These are phyloP conservation scores for Mycena galericulata DNA, from an alignment of 768 basidiomycete genomes.

Conservation along the genomic window DNA sequence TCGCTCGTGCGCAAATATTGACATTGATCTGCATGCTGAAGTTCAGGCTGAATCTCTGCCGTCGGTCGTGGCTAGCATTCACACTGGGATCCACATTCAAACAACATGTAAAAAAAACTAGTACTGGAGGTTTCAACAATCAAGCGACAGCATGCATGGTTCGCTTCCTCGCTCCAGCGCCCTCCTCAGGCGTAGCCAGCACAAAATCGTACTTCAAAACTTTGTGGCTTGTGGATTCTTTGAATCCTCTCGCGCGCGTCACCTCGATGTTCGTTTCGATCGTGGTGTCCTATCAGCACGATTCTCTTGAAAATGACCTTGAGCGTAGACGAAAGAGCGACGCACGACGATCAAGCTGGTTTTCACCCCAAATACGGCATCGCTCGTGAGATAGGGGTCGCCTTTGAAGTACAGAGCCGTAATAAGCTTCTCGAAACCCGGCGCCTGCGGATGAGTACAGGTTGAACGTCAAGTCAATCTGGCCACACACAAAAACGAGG, in stretches of 20 bases:
- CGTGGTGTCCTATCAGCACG: conserved; percentile 57
- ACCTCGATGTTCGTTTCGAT: conserved; percentile 66
- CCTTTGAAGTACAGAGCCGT: conserved; percentile 83
- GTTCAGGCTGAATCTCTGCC: too few species aligned
- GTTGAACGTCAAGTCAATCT: background rate
- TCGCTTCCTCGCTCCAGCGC: conserved; percentile 45
- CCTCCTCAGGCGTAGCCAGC: conserved; percentile 55
- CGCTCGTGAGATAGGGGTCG: conserved; percentile 74
- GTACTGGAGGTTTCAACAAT: too few species aligned
- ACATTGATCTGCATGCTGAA: too few species aligned
- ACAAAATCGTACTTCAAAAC: conserved; percentile 57
- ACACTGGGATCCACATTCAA: too few species aligned
- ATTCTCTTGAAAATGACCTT: background rate
- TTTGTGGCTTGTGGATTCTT: conserved; percentile 51
- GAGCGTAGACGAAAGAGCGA: conserved; percentile 26
- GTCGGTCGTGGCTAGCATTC: too few species aligned
- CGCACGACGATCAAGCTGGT: conserved; percentile 80
- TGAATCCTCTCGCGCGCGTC: conserved; percentile 67
- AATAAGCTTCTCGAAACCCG: conserved; percentile 78
- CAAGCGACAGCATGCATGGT: background rate
- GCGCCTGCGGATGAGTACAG: conserved; percentile 52
- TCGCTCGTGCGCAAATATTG: too few species aligned
- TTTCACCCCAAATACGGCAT: conserved; percentile 88
- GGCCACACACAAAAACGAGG: background rate
- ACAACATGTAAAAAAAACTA: too few species aligned